These are phyloP conservation scores for Sorghum bicolor DNA, from an alignment of 176 grass and related monocot species.

Conservation along the genomic window Sorghum_bicolor_NCBIv3 NC_012871.2:63348501-63349000, in stretches of 20 bases:
- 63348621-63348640: neutral
- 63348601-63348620: neutral
- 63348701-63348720: neutral
- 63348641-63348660: neutral
- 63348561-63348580: no score
- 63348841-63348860: neutral
- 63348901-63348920: neutral
- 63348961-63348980: no score
- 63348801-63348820: slow-evolving; percentile 30
- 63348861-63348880: slow-evolving; percentile 3
- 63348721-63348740: neutral
- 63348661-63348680: neutral
- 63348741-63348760: neutral
- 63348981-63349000: slow-evolving; percentile 35
- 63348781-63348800: slow-evolving; percentile 15
- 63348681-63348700: neutral
- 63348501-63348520: neutral
- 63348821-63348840: slow-evolving; percentile 20
- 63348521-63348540: neutral
- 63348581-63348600: neutral
- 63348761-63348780: neutral
- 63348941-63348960: neutral
- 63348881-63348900: no score
- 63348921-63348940: slow-evolving; percentile 17
- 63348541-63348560: neutral